Base-by-base conservation (phyloP, 2,329 filamentous ascomycete species). In the Pseudogymnoascus sp. region DNA sequence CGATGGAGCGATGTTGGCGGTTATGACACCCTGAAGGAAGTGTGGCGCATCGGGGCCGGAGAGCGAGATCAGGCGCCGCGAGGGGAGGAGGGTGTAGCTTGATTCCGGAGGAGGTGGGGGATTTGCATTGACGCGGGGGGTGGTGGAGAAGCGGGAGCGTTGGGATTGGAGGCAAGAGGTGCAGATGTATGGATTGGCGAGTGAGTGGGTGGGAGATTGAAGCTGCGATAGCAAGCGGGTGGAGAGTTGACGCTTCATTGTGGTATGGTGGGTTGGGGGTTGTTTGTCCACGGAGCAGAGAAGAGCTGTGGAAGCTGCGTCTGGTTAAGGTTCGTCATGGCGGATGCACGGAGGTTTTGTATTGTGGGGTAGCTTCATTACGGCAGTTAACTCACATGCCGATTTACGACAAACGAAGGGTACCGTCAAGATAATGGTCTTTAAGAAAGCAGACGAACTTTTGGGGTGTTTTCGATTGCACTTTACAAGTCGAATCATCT, bases 21-120 rank as follows among this genome's bases (percentile, higher is more conserved):
- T 96, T 66, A 94, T 83, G 62, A 96, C 84, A 61, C 93, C 92
- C 73, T 97, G 92, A 1, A 99, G 82, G 74, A 92, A 97, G 67
- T 88, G 87, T 55, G 88, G 82, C 33, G 91, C 86, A 70, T 97
- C 93, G 3, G 80, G 80, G 2, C 94, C 94, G 13, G 86, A 83
- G 65, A 97, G 78, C 40, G 87, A 87, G 67, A 99, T 86, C 48
- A 97, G 81, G 60, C 86, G 85, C 59, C 94, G 89, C 66, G 87
- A 87, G n/a, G 83, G 76, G 65, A 97, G 83, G 27, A 74, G 73
- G 12, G 83, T 76, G 73, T 83, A 71, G 67, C 77, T 79, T 63
- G 80, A 70, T 2, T 73, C 27, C 1, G 80, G 79, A 12, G 80
- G 79, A 39, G 74, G 72, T 10, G 78, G 75, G 15, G 69, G 69